Base-by-base conservation (phyloP, 352 stramenopile genomes). In the Blastocystis sp. region DNA sequence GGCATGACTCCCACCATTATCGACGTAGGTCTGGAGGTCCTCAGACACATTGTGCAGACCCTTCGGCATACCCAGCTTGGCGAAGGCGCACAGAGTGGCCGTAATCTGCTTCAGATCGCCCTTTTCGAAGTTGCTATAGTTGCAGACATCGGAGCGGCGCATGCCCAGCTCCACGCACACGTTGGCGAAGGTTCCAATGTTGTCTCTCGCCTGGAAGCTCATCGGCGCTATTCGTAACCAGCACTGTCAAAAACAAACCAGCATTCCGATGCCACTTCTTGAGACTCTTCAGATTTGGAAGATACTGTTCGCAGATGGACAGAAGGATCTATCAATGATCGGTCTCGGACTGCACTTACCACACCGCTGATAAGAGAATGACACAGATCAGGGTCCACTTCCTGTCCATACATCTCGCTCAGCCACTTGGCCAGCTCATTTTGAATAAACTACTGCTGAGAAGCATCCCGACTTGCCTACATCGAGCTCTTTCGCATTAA, bases 121-220 rank as follows among this genome's bases (percentile, higher is more conserved):
- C 28, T 69, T 68, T 28, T 84, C 74, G 42, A 84, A 84, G 60
- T 84, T 84, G 40, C 74, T 84, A 43, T 84, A 84, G 74, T 84
- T 84, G 48, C 74, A 84, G 34, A 84, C 74, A 70, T 84, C 74
- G 1, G 74, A 66, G n/a, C 74, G 74, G 21, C 74, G 74, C 74
- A 84, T 84, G 42, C 74, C 74, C 45, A 84, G 74, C 0, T 24
- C 52, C 7, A 84, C 74, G 48, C 74, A 84, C 17, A 17, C 52
- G 43, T 84, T 64, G 1, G 74, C 74, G 66, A 84, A 84, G 34
- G 48, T n/a, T 21, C 21, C 14, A 68, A 84, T 84, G n/a, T 84
- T 84, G 43, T 84, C 74, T 10, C 74, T 28, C 6, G 74, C 74
- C 24, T 84, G 45, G 45, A 84, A 84, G 48, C 74, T 84, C 14